Base-by-base conservation (phyloP, 2,329 filamentous ascomycete genomes). In the Coniella lustricola region DNA sequence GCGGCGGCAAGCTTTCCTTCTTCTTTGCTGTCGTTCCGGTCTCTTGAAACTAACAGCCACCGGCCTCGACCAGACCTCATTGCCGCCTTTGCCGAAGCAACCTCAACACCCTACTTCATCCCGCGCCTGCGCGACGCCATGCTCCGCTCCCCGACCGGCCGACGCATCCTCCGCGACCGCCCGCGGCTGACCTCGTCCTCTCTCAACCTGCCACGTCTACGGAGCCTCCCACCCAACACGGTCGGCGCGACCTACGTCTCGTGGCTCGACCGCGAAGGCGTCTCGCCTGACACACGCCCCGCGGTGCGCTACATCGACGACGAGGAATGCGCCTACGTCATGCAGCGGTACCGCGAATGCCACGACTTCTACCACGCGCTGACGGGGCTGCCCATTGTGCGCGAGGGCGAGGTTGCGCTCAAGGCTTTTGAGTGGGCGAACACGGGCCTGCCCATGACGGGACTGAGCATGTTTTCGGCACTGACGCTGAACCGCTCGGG, bases 341-440 rank as follows among this genome's bases (percentile, higher is more conserved):
- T 98, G 87, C 93, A 97, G 72, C 82, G 93, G 46, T 98, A 98
- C 67, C 83, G 93, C 54, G 93, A 98, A 68, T 95, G 87, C 57
- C 93, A 98, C 66, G 93, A 98, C 65, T 96, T 98, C 68, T 96
- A 94, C 70, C 93, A 98, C 66, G 91, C 93, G 0, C 74, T 98
- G 45, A 95, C 90, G 0, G 91, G 91, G 0, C 69, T 98, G 41
- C 93, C 93, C 0, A 81, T 94, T 36, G 85, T 95, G 54, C 79
- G 90, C n/a, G 93, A 98, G 71, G 93, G 93, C 21, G 93, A 98
- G 72, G 79, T 98, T 12, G 93, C 91, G n/a, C 77, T 98, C 57
- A 98, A 98, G 70, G 90, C 90, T 0, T 95, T 98, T 57, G 93
- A 98, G 70, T 98, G 95, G 64, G 82, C 90, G 21, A 98, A 97